Evolutionary conservation across 1,284 basidiomycete species (phyloP).

Genomic region (Mycena citricolor): DNA sequence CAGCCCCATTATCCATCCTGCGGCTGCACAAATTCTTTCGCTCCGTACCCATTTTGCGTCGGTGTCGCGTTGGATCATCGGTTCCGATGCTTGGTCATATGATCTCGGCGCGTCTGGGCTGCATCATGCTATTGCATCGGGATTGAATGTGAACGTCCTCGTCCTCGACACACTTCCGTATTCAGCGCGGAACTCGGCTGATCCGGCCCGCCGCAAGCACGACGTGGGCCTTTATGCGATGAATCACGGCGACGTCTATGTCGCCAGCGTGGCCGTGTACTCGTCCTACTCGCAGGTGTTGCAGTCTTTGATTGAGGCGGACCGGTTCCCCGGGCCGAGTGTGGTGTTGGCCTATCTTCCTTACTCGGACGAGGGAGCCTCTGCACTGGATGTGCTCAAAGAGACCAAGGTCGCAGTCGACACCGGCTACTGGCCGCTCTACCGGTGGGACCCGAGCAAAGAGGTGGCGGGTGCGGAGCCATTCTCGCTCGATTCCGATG

Average conservation of each 20-base stretch:
- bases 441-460: slow-evolving; percentile 94
- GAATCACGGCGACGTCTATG: slow-evolving; percentile 97
- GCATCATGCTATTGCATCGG: slow-evolving; percentile 91
- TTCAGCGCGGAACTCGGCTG: slow-evolving; percentile 67
- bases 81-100: slow-evolving; percentile 97
- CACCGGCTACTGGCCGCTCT: slow-evolving; percentile 97
- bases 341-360: slow-evolving; percentile 95
- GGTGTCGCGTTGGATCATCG: slow-evolving; percentile 91
- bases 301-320: slow-evolving; percentile 91
- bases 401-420: slow-evolving; percentile 98
- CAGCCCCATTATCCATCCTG: slow-evolving; percentile 39
- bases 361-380: slow-evolving; percentile 73
- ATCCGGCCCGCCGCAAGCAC: slow-evolving; percentile 81
- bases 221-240: slow-evolving; percentile 97
- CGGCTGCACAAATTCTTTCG: slow-evolving; percentile 57
- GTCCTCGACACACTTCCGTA: slow-evolving; percentile 94
- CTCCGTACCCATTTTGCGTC: slow-evolving; percentile 63
- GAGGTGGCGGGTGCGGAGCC: slow-evolving; percentile 77
- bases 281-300: slow-evolving; percentile 95
- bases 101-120: slow-evolving; percentile 96
- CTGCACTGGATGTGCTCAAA: slow-evolving; percentile 88
- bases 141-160: slow-evolving; percentile 92
- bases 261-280: slow-evolving; percentile 94
- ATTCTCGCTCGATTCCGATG: slow-evolving; percentile 91
- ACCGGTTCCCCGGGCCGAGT: slow-evolving; percentile 86